Conservation (phyloP, 352 stramenopile genomes). For the Pythium grandisporangium region DNA sequence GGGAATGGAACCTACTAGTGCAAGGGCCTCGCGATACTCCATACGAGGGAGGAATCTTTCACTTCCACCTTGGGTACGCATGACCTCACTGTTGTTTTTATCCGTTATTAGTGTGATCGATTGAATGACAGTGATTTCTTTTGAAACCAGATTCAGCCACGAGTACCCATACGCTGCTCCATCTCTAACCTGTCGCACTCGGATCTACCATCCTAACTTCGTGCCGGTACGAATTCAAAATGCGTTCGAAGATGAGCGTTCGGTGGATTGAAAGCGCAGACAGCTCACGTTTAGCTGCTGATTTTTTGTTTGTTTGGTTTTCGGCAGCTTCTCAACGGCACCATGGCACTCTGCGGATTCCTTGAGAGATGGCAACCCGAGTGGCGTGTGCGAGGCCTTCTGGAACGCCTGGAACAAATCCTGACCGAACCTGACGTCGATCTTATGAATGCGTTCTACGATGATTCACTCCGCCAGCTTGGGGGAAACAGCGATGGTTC, state of each 20-base stretch:
- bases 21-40: conserved; percentile 23
- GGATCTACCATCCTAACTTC: conserved; percentile 71
- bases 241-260: no score
- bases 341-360: conserved; percentile 33
- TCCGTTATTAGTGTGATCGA: no score
- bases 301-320: background rate
- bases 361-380: conserved; percentile 35
- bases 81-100: no score
- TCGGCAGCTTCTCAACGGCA: conserved; percentile 39
- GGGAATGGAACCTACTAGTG: conserved; percentile 33
- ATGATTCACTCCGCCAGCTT: conserved; percentile 19
- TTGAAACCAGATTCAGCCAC: conserved; percentile 26
- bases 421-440: conserved; percentile 25
- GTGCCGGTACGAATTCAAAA: no score
- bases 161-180: conserved; percentile 57
- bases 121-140: no score
- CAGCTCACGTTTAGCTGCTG: background rate
- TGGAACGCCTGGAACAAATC: conserved; percentile 31
- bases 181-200: conserved; percentile 27
- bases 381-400: conserved; percentile 40
- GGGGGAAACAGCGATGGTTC: background rate
- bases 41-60: conserved; percentile 35
- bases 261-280: conserved; percentile 2
- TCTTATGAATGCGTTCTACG: conserved; percentile 33
- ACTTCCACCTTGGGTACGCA: conserved; percentile 25